A percentile compares a stretch with the other conserved stretches of the same genome.
Evolutionary conservation across 352 stramenopile genomes (phyloP).

Genomic region (Phytophthora idaei): DNA sequence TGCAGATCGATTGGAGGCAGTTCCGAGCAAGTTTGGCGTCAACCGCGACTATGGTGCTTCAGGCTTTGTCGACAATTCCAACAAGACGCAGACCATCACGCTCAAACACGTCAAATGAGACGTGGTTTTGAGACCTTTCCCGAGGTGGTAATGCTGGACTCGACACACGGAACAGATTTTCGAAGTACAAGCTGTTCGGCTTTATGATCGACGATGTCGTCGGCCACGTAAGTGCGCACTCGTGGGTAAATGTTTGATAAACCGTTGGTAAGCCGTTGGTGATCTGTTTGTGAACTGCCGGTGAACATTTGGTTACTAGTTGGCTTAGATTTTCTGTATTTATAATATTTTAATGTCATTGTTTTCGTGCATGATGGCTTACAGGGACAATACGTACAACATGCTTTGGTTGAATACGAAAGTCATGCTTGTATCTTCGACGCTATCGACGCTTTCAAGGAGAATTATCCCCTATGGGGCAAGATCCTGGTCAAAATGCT

Average conservation of each 20-base stretch:
- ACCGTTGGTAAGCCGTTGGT: not conserved
- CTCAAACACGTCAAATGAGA: not conserved
- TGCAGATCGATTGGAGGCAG: not conserved
- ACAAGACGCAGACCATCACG: not conserved
- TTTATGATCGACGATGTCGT: not conserved
- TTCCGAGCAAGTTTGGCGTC: not conserved
- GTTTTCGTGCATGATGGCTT: not conserved
- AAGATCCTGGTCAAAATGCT: not conserved
- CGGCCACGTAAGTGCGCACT: not conserved
- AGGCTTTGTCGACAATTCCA: not conserved
- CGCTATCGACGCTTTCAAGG: not conserved
- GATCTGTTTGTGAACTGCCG: not conserved
- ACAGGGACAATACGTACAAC: not conserved
- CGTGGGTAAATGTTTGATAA: not conserved
- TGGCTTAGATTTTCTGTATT: not conserved
- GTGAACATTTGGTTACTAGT: too few species aligned
- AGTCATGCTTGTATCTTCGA: constrained; percentile 5
- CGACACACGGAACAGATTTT: not conserved
- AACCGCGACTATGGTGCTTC: not conserved
- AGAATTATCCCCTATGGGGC: not conserved
- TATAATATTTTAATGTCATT: not conserved
- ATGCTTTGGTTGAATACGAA: not conserved
- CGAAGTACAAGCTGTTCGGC: not conserved
- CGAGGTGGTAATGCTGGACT: not conserved
- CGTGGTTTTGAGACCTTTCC: not conserved